These are phyloP conservation scores for Claviceps digitariae DNA, from an alignment of 2,329 filamentous ascomycete genomes.

Conservation along the genomic window DNA sequence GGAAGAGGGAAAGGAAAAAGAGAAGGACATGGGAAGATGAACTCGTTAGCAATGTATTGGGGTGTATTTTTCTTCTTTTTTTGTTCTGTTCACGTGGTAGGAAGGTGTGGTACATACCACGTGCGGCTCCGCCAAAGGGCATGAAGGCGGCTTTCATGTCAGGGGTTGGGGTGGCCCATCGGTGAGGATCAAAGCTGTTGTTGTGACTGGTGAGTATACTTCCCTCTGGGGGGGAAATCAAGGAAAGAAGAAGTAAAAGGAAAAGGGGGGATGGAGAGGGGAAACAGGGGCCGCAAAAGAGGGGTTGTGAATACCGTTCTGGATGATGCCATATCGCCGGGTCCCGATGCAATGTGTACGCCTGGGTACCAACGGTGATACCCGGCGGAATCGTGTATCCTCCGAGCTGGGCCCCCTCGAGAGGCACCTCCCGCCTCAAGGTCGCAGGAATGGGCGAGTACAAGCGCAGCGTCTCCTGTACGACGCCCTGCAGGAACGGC, in stretches of 20 bases:
- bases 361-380: neutral
- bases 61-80: too few species aligned
- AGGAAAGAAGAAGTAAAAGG: neutral
- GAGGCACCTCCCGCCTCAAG: neutral
- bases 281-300: too few species aligned
- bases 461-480: conserved; percentile 1
- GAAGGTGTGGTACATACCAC: neutral
- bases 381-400: neutral
- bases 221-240: neutral
- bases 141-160: conserved; percentile 1
- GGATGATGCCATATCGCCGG: neutral
- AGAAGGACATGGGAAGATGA: neutral
- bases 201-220: neutral
- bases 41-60: neutral
- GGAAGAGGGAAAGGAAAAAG: neutral
- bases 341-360: neutral
- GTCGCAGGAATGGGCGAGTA: neutral
- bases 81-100: too few species aligned
- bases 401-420: neutral
- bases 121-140: neutral
- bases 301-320: too few species aligned
- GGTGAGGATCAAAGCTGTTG: neutral
- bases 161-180: neutral
- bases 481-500: neutral
- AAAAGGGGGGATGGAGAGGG: too few species aligned